Evolutionary conservation across 2,329 filamentous ascomycete genomes (phyloP), one percentile per base, ranked within the genome.

Genomic region (Paracamarosporium sp.): DNA sequence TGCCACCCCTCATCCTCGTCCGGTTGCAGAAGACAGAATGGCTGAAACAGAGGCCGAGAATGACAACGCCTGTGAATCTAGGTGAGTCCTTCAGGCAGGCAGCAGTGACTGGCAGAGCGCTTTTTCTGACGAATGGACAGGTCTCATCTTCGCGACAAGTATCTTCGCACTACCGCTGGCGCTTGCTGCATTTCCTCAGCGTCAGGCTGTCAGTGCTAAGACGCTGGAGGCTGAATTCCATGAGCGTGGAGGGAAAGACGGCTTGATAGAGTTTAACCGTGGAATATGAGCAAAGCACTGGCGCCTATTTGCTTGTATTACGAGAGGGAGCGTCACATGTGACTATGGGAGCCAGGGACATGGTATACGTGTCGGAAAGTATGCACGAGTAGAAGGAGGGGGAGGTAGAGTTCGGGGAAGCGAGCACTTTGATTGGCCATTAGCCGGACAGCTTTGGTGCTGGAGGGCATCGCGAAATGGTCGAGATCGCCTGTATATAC

Each of bases 241-340:
- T 79, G 89, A 87, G 6, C 86, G 86, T 55, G 93, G 92, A 30
- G 94, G 93, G 0, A 85, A 89, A 62, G 85, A 86, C 53, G 93
- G 91, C 0, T 83, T 92, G 81, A 91, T 99, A n/a, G 92, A 96
- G 75, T 98, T 99, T 79, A 98, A 99, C 78, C 87, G 95, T 71
- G 95, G 95, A 12, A 94, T 99, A 69, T 97, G 81, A 77, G n/a
- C n/a, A n/a, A 57, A 48, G 13, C 22, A 36, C 24, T 33, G 25
- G 30, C 11, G 22, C 11, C 15, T n/a, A 30, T 31, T 15, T 30
- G 43, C 15, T 25, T 27, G 22, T n/a, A 17, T 27, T 17, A 43
- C 13, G 22, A 5, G 6, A 40, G 11, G 5, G 11, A 12, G 40
- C 25, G 1, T 13, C n/a, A 27, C 27, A 2, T 43, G 36, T 25